Base-by-base conservation (phyloP, 176 grass and related monocot species). In the Echinochloa phyllopogon region DNA sequence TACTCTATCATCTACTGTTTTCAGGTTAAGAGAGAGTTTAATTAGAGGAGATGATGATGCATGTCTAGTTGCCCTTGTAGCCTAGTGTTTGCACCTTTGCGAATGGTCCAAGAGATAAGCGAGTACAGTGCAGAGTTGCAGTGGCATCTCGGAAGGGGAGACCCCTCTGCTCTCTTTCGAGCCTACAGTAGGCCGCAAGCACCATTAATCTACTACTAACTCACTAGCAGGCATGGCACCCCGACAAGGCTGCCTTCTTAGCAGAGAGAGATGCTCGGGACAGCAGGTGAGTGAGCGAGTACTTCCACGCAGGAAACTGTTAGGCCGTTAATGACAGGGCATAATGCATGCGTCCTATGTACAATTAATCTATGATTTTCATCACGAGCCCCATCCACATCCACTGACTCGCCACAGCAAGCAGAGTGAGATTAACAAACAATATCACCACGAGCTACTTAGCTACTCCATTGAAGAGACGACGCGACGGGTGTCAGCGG, bases 221-320 rank as follows among this genome's bases (percentile, higher is more conserved):
- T 33, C 29, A 33, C 29, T 43, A 62, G 38, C 69, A 47, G 10
- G 4, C 15, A 40, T 7, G 27, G 4, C 66, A 33, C 27, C 44
- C 57, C 17, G 77, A 85, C 70, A 89, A 70, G 71, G 21, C 53
- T 84, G 60, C 16, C 14, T 48, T 52, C 25, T 18, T 14, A 45
- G 16, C 63, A 52, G n/a, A 77, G 73, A 59, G 42, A 77, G 64
- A 63, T 82, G 65, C 24, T 51, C 50, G 17, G 48, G 5, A n/a
- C 53, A 74, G 8, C 60, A 39, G 33, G 62, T 23, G 70, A 66
- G 10, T 6, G 77, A 79, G 69, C 48, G 71, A 76, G 62, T 76
- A 45, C 63, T 82, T 86, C 71, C 83, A 86, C 24, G 78, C 71
- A 77, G 44, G 20, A 55, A 63, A 77, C 83, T 77, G 83, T 82